Evolutionary conservation across 768 basidiomycete species (phyloP), one percentile per base, ranked within the genome.

Genomic region (Tephrocybe sp.): DNA sequence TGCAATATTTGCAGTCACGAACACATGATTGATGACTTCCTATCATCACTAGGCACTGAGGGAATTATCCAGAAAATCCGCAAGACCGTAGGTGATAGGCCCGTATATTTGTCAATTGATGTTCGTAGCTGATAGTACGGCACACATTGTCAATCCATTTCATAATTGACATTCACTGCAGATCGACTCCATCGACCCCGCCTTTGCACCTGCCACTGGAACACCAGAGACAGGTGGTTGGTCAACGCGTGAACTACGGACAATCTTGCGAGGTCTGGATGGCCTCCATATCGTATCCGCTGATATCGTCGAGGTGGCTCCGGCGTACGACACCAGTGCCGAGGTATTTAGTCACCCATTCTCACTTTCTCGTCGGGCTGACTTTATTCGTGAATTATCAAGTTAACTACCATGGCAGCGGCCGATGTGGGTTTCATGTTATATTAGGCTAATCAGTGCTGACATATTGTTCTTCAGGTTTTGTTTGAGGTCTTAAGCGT

Each of bases 191-290:
- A 86, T 89, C 55, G 89, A 91, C 66, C 90, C 89, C 17, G 84
- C 83, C 14, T 88, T 90, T 56, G 90, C 89, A 1, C 90, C 89
- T 23, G 89, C 88, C 0, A 90, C 90, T 0, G 90, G 90, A 3
- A 92, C 90, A 0, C 90, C 90, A 0, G 90, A 92, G 68, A 86
- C 89, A 0, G 90, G 89, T 0, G 89, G 82, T 9, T 91, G 88
- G 90, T 86, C 88, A 3, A 90, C 89, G 6, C 84, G 90, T 51
- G 90, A 93, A 67, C 70, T 91, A 45, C 83, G 87, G 43, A 82
- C 84, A 6, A 88, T 92, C 60, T 67, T 92, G 51, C 74, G 89
- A 42, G 89, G 90, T 17, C 68, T 93, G 12, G 84, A 85, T 48
- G 88, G 89, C 12, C 73, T 92, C 45, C 73, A 81, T 53, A 84